Conservation (phyloP, 1,284 basidiomycete species). For the Apiotrichum gamsii region DNA sequence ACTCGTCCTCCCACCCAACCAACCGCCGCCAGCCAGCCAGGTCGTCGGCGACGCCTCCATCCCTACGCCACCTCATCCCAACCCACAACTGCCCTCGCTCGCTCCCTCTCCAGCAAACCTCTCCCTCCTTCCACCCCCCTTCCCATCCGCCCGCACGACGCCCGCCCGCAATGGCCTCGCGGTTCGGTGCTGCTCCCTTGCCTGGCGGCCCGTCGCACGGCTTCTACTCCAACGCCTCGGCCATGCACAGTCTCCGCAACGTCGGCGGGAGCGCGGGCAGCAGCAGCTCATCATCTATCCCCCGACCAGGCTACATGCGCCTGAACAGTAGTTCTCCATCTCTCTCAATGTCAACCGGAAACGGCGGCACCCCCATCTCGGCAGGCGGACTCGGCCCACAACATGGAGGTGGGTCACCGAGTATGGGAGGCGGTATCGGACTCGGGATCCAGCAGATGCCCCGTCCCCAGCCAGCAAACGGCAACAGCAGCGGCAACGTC, state of each 20-base stretch:
- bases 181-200: slow-evolving; percentile 4
- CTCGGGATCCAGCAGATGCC: neutral
- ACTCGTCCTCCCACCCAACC: no score
- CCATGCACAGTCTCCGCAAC: neutral
- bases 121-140: no score
- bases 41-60: neutral
- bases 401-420: no score
- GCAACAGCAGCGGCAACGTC: neutral
- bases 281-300: no score
- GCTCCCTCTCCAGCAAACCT: neutral
- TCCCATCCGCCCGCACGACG: neutral
- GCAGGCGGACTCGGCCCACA: no score
- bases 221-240: neutral
- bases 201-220: neutral
- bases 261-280: no score
- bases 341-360: neutral
- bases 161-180: slow-evolving; percentile 5
- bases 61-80: neutral
- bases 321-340: neutral
- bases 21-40: no score
- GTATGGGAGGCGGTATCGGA: no score
- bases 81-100: neutral
- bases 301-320: slow-evolving; percentile 1
- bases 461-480: neutral
- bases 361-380: no score